Base-by-base conservation (phyloP, 345 rosid species). In the Nasturtium officinale region DNA sequence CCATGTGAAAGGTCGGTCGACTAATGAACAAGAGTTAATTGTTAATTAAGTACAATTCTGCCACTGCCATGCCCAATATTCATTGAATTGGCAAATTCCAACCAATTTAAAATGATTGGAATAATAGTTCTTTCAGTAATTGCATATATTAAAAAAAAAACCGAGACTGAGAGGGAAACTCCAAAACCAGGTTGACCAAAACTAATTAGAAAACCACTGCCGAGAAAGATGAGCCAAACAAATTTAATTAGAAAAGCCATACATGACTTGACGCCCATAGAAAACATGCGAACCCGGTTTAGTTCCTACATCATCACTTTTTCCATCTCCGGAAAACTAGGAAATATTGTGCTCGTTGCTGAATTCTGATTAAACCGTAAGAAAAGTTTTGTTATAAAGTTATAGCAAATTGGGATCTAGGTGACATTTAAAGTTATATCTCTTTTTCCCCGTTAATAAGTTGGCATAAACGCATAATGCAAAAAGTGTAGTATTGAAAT, bases 121-220 rank as follows among this genome's bases (percentile, higher is more conserved):
- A n/a, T 43, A n/a, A n/a, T n/a, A 18, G 16, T 45, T 45, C 7
- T 16, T 45, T 2, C 9, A 6, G 17, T 16, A 16, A 45, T 45
- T 45, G 48, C 3, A 15, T 5, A 1, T 15, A 2, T 8, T 35
- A 4, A 15, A 12, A 43, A 43, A 43, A 0, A 43, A 42, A 13
- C n/a, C 8, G 47, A n/a, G 18, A 6, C 47, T 16, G 10, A n/a
- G 21, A 13, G 17, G 46, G 16, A 45, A 16, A 16, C 21, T 45
- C 50, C 21, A 45, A 45, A 45, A 45, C 50, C 50, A 45, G 9
- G 50, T 45, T 45, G 50, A 45, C 50, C 50, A 45, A 45, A 45
- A 45, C 9, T 16, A n/a, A 0, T 45, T 45, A 20, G 50, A 16
- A 45, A 45, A 45, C 50, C 50, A 45, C 50, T 45, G 50, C 50